Evolutionary conservation across 1,284 basidiomycete genomes (phyloP), one percentile per base, ranked within the genome.

Genomic region (Grifola frondosa): DNA sequence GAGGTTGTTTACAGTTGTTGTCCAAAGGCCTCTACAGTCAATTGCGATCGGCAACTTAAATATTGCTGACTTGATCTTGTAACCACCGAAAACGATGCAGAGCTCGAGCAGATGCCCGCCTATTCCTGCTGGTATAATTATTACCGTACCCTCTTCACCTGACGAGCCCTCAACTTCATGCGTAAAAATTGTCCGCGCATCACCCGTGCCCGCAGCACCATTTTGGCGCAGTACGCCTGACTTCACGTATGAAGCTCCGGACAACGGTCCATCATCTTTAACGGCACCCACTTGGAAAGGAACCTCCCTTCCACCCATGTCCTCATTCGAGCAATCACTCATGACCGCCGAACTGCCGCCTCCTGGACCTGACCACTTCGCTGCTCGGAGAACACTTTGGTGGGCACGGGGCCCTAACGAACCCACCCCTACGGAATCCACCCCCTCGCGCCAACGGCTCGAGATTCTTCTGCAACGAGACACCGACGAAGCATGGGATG

Each of bases 361-460:
- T 37, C 78, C 83, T 3, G 86, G 86, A 0, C 80, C 78, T 16
- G 74, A 69, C 3, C 69, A 79, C 53, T 89, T 84, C 59, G 62
- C 65, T 16, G 80, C 77, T 1, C 75, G 86, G 26, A 71, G 84
- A 46, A 67, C 69, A 5, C 64, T 81, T 17, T 89, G 86, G 86
- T 66, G 80, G 15, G 64, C 62, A 9, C 48, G 63, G 10, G 19
- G 42, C 2, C 40, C 42, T 0, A 37, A 56, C n/a, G 46, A 51
- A 1, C 50, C 48, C 35, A 61, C 40, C 42, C 48, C 37, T 28
- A 42, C 60, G 1, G 40, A 54, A 24, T 30, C 66, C 5, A 69
- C 75, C 13, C 50, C 64, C 0, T 68, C 76, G 7, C 71, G 70
- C 22, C 62, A 67, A 29, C 75, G 71, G 58, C 71, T 88, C 3